Evolutionary conservation across 495 filamentous ascomycete genomes (phyloP).

Genomic region (Aspergillus cristatus): DNA sequence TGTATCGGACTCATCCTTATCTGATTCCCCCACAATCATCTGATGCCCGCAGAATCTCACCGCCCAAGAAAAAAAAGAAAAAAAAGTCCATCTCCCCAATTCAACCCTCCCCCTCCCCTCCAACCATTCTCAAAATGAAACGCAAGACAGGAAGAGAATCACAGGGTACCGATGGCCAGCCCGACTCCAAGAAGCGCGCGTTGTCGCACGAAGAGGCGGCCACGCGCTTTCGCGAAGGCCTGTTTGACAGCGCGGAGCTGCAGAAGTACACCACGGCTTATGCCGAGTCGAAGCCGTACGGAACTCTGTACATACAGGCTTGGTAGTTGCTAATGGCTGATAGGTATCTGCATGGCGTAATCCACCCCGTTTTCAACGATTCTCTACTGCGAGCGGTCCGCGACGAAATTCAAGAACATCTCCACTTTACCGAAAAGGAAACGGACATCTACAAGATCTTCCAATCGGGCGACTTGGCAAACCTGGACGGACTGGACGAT

Average conservation of each 20-base stretch:
- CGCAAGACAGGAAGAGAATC: slow-evolving; percentile 38
- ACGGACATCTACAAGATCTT: slow-evolving; percentile 99
- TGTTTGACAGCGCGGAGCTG: slow-evolving; percentile 62
- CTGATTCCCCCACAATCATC: neutral
- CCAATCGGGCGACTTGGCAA: slow-evolving; percentile 94
- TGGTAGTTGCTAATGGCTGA: slow-evolving; percentile 10
- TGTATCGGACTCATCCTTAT: too few species aligned
- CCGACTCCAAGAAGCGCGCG: slow-evolving; percentile 42
- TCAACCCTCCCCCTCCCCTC: neutral
- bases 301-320: too few species aligned
- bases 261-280: slow-evolving; percentile 62
- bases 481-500: slow-evolving; percentile 86
- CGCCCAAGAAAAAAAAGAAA: slow-evolving; percentile 8
- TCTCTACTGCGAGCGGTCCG: slow-evolving; percentile 78
- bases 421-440: slow-evolving; percentile 96
- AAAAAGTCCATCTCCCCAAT: neutral
- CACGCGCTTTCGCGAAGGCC: slow-evolving; percentile 57
- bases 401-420: slow-evolving; percentile 74
- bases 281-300: slow-evolving; percentile 60
- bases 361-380: slow-evolving; percentile 66
- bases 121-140: slow-evolving; percentile 35
- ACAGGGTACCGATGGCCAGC: slow-evolving; percentile 31
- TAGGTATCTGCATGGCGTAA: slow-evolving; percentile 86
- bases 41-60: slow-evolving; percentile 11
- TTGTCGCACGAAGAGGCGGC: slow-evolving; percentile 38